These are phyloP conservation scores for Oemleria cerasiformis DNA, from an alignment of 306 rosid species.

Conservation along the genomic window DNA sequence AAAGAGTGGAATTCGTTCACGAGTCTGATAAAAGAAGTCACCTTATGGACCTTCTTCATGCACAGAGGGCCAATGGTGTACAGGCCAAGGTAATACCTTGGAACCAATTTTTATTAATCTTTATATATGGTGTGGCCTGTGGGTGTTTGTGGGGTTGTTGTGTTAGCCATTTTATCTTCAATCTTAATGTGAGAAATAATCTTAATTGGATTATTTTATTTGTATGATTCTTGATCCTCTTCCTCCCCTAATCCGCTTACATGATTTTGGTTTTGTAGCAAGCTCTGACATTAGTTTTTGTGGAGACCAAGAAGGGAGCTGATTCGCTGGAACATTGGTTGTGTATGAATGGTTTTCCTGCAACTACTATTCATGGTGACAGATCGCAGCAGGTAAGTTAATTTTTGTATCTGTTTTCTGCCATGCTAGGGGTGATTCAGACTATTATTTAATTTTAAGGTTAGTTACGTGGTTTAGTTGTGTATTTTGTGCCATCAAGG, in stretches of 20 bases:
- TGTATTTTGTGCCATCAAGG: not conserved
- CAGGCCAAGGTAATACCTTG: constrained; percentile 58
- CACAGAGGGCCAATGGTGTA: constrained; percentile 79
- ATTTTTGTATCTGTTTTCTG: constrained; percentile 6
- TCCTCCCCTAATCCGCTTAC: not conserved
- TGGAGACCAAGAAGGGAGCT: constrained; percentile 99
- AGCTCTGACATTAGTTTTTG: constrained; percentile 88
- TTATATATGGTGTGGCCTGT: constrained; percentile 7
- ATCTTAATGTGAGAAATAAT: not conserved
- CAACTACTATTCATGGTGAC: constrained; percentile 94
- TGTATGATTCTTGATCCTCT: not conserved
- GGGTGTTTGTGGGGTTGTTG: not conserved
- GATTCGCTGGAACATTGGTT: constrained; percentile 90
- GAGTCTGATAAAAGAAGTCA: constrained; percentile 95
- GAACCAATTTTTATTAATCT: constrained; percentile 5
- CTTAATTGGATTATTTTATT: not conserved
- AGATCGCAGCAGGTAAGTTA: constrained; percentile 78
- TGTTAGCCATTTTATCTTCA: not conserved
- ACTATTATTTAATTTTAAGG: not conserved
- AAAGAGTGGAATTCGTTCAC: constrained; percentile 88
- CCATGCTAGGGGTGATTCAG: not conserved
- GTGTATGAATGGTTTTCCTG: constrained; percentile 84
- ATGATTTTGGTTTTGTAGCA: constrained; percentile 45
- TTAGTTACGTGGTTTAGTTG: not conserved
- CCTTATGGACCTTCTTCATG: constrained; percentile 96